Evolutionary conservation across 1,284 basidiomycete species (phyloP).

Genomic region (Inonotus hispidus): DNA sequence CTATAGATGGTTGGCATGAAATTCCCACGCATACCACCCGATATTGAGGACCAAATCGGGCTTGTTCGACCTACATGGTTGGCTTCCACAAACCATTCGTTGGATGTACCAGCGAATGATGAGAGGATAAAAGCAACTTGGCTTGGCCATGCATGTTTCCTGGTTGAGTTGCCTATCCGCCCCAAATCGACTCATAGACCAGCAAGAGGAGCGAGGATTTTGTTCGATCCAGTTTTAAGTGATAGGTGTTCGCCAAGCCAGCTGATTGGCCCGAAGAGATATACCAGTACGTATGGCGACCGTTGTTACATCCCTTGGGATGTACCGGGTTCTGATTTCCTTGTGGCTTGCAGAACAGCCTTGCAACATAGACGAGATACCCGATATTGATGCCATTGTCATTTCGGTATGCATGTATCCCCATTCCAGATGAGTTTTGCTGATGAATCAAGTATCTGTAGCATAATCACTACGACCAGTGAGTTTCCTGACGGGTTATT

Average conservation of each 20-base stretch:
- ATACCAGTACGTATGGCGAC: conserved; percentile 37
- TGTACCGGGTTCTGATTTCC: not conserved
- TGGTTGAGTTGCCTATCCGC: conserved; percentile 57
- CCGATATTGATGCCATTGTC: conserved; percentile 59
- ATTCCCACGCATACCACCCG: conserved; percentile 19
- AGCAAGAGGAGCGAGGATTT: conserved; percentile 50
- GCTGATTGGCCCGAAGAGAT: conserved; percentile 51
- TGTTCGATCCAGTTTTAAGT: conserved; percentile 71
- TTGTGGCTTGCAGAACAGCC: conserved; percentile 40
- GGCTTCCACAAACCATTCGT: not conserved
- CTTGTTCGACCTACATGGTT: conserved; percentile 37
- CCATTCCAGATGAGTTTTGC: not conserved
- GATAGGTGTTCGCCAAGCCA: conserved; percentile 55
- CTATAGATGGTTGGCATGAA: not conserved
- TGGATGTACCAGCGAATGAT: conserved; percentile 18
- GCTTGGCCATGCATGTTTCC: conserved; percentile 70
- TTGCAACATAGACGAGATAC: conserved; percentile 53
- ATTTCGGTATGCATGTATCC: conserved; percentile 41
- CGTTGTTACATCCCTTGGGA: not conserved
- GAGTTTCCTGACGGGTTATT: conserved; percentile 20
- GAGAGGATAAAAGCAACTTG: conserved; percentile 60
- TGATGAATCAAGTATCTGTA: conserved; percentile 18
- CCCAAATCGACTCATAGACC: conserved; percentile 23
- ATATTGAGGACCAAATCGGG: conserved; percentile 21
- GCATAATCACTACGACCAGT: conserved; percentile 75